Conservation (phyloP, 2,329 filamentous ascomycete genomes). For the Calonectria hawksworthii region DNA sequence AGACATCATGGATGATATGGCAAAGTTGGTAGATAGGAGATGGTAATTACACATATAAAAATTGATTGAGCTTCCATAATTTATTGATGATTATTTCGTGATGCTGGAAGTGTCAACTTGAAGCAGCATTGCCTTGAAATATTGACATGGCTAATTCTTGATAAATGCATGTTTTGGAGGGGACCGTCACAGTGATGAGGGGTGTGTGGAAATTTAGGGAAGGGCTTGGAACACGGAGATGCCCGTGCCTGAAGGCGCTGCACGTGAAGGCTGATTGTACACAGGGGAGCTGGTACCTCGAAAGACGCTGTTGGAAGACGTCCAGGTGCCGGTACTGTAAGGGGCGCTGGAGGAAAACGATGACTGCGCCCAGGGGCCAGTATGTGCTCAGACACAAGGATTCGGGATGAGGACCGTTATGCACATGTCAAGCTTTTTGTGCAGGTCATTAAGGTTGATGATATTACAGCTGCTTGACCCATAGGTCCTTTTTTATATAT, state of each 20-base stretch:
- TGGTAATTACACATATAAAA: background rate
- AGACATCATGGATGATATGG: background rate
- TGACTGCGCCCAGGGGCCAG: background rate
- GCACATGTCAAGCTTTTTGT: background rate
- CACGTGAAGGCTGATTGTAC: too few species aligned
- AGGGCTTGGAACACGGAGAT: too few species aligned
- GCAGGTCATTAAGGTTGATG: background rate
- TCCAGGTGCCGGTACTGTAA: background rate
- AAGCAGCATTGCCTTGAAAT: too few species aligned
- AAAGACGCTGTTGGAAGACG: background rate
- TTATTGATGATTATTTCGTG: background rate
- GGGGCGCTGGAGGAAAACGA: background rate
- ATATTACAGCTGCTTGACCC: background rate
- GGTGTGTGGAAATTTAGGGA: too few species aligned
- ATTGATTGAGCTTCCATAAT: background rate
- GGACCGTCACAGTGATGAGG: too few species aligned
- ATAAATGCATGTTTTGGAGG: background rate
- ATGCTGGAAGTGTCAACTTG: background rate
- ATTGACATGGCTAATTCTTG: background rate
- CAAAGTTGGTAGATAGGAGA: background rate
- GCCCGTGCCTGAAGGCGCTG: too few species aligned
- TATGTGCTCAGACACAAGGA: too few species aligned
- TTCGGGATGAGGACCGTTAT: too few species aligned
- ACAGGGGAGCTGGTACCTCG: background rate
- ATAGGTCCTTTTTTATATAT: background rate